Evolutionary conservation across 257 asterid species (phyloP).

Genomic region (Nicotiana benthamiana): DNA sequence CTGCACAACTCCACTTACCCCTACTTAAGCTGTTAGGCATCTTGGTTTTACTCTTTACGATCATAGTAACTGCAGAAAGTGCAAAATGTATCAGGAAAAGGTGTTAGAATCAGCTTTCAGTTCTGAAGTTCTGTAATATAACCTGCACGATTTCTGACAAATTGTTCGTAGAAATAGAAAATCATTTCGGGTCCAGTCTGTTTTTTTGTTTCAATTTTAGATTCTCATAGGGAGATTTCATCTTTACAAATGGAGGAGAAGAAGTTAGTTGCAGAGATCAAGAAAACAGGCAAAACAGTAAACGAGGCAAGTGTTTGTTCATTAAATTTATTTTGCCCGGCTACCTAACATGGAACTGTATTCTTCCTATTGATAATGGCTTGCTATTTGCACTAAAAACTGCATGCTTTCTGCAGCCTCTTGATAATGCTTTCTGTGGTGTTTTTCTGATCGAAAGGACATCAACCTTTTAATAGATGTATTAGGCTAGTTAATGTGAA

Average conservation of each 20-base stretch:
- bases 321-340: background rate
- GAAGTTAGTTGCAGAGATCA: conserved; percentile 90
- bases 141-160: background rate
- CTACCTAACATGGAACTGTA: too few relatives aligned
- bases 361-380: background rate
- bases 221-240: too few relatives aligned
- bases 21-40: background rate
- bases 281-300: conserved; percentile 95
- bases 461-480: background rate
- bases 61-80: background rate
- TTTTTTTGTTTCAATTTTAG: background rate
- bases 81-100: background rate
- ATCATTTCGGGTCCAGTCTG: background rate
- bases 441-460: background rate
- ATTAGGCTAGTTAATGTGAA: background rate
- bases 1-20: background rate
- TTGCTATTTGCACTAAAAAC: background rate
- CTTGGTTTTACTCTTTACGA: background rate
- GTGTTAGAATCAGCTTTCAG: background rate
- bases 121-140: background rate
- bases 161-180: background rate
- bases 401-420: background rate
- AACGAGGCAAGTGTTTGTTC: conserved; percentile 58
- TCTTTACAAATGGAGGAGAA: too few relatives aligned
- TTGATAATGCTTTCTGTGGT: background rate